phyloP scores from a whole-genome alignment of 1,284 basidiomycete species.

The Sporisorium exsertum region DNA sequence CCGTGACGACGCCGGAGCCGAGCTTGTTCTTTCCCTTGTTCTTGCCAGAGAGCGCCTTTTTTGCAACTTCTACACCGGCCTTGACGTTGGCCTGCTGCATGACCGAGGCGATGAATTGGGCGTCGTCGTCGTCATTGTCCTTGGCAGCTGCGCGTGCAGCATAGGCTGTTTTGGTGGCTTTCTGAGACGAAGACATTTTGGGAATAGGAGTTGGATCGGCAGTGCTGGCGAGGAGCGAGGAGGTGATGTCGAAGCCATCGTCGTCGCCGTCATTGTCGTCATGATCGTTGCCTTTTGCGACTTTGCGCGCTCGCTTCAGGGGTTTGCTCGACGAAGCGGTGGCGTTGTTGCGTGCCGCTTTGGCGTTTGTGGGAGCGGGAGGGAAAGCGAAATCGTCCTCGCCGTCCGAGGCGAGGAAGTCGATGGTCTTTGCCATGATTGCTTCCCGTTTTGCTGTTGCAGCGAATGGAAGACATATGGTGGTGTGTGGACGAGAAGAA shows the following conservation, averaged over 20 bases:
- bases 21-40: conserved; percentile 60
- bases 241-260: conserved; percentile 45
- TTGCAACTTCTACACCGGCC: conserved; percentile 62
- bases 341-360: conserved; percentile 16
- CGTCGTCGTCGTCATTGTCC: conserved; percentile 60
- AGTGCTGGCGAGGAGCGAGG: conserved; percentile 26
- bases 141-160: conserved; percentile 19
- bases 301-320: conserved; percentile 9
- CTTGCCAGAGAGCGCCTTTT: conserved; percentile 52
- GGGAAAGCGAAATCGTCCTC: conserved; percentile 31
- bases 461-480: not conserved
- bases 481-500: conserved; percentile 3
- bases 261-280: conserved; percentile 26
- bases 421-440: conserved; percentile 57
- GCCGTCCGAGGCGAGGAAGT: conserved; percentile 61
- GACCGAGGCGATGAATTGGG: conserved; percentile 64
- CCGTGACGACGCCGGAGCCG: conserved; percentile 56
- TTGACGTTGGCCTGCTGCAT: conserved; percentile 66
- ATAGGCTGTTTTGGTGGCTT: conserved; percentile 12
- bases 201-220: conserved; percentile 12
- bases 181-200: conserved; percentile 13
- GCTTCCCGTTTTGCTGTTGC: not conserved
- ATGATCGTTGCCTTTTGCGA: conserved; percentile 12
- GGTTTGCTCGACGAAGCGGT: conserved; percentile 36
- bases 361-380: conserved; percentile 18